Base-by-base conservation (phyloP, 192 early-diverging fungal genomes). In the Dissophora ornata region DNA sequence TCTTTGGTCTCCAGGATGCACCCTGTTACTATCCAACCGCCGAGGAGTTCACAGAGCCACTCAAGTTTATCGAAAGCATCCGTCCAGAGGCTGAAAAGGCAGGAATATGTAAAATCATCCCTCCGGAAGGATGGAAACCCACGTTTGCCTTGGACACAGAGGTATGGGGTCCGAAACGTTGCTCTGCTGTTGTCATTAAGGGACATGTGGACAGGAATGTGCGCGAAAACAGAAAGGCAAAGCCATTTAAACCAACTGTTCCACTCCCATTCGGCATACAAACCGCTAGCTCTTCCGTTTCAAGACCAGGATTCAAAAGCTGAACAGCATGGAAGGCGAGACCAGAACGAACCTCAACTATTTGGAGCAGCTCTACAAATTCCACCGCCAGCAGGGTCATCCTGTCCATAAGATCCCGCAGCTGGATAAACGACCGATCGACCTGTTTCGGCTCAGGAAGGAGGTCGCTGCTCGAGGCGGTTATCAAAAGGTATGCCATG, bases 71-170 rank as follows among this genome's bases (percentile, higher is more conserved):
- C 79, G 88, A 91, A 47, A 88, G 80, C 55, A 97, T 97, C 69
- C 82, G 91, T 15, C 62, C 82, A 0, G 81, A 88, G 68, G 96
- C 89, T 42, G 94, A 97, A 69, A 61, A 81, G 59, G 86, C 88
- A 26, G 95, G 97, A 8, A 89, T 97, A 33, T 89, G 92, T 78
- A 99, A 99, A 78, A 93, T 99, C 61, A 88, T 99, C 26, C 97
- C 97, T 32, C 97, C 97, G 1, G 73, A 65, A 47, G 88, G 86
- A 13, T 98, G 95, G 92, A 88, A 83, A 19, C 96, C 96, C 38
- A 81, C 89, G 3, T 96, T 96, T 81, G 81, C 91, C 4, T 67
- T 98, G 48, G 92, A 97, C 62, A 90, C 92, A 40, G 78, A 89
- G 82, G 92, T 89, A 65, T 18, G 10, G 44, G 4, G 44, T 16